Evolutionary conservation across 805 yeast genomes (phyloP).

Genomic region (Cyberlindnera nakhonratchasimensis): DNA sequence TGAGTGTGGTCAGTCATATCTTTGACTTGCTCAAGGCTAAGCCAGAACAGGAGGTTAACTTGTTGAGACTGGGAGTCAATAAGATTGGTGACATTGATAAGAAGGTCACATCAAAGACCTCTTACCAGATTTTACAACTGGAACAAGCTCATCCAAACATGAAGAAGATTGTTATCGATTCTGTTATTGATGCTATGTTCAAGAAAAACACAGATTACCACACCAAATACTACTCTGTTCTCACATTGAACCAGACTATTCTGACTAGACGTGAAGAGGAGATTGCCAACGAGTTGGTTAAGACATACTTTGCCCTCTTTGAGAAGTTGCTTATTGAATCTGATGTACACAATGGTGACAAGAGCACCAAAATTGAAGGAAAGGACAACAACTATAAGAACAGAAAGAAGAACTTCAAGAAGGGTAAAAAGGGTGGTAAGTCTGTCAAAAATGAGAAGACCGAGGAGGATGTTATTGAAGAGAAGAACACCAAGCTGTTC

Average conservation of each 20-base stretch:
- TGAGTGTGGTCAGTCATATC: conserved; percentile 69
- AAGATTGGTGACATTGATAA: conserved; percentile 92
- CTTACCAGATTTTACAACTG: conserved; percentile 71
- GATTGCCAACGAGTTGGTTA: conserved; percentile 80
- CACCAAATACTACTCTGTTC: conserved; percentile 80
- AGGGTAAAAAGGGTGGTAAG: conserved; percentile 85
- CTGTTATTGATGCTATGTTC: conserved; percentile 77
- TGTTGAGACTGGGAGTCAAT: conserved; percentile 84
- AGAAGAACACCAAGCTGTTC: conserved; percentile 78
- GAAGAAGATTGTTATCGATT: conserved; percentile 76
- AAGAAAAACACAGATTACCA: conserved; percentile 78
- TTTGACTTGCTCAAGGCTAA: conserved; percentile 77
- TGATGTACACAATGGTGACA: conserved; percentile 44
- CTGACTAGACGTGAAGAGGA: conserved; percentile 70
- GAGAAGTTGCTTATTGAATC: conserved; percentile 76
- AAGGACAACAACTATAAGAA: conserved; percentile 50
- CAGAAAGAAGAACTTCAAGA: conserved; percentile 72
- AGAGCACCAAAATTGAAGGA: conserved; percentile 32
- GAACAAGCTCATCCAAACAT: conserved; percentile 95
- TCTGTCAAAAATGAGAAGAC: conserved; percentile 66
- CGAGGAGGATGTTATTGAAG: conserved; percentile 64
- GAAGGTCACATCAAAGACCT: conserved; percentile 85
- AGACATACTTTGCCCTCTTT: conserved; percentile 81
- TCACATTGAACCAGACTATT: conserved; percentile 91
- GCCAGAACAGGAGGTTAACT: conserved; percentile 95